Percentiles rank a stretch among this genome's conserved stretches.
Conservation (phyloP, 2,329 filamentous ascomycete species). For the Coniochaeta sp. region DNA sequence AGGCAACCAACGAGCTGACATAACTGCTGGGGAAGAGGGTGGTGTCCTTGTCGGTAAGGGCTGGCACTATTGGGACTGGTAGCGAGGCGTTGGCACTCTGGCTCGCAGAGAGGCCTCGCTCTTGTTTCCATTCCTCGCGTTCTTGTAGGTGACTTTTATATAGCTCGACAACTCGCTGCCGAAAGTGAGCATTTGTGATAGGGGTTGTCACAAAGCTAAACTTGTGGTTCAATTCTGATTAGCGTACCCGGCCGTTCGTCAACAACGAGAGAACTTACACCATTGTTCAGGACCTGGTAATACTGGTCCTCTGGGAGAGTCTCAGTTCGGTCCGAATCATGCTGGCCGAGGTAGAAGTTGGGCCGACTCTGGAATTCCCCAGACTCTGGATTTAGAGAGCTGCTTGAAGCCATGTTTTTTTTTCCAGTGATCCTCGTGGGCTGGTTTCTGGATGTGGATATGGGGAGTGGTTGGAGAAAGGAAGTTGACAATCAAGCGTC, state of each 20-base stretch:
- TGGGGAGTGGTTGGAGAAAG: neutral
- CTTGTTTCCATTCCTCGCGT: conserved; percentile 18
- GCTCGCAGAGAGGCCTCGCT: conserved; percentile 22
- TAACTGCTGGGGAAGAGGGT: conserved; percentile 59
- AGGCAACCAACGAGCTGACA: conserved; percentile 67
- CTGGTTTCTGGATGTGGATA: neutral
- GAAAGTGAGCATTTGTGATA: conserved; percentile 69
- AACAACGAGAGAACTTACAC: conserved; percentile 41
- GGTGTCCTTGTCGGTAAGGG: conserved; percentile 75
- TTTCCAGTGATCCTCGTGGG: neutral
- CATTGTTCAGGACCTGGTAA: conserved; percentile 58
- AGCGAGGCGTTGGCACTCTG: conserved; percentile 36
- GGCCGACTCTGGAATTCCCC: conserved; percentile 26
- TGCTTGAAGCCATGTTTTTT: neutral
- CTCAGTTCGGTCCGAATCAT: conserved; percentile 56
- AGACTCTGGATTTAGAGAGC: conserved; percentile 17
- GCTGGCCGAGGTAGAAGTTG: conserved; percentile 63
- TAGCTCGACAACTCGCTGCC: conserved; percentile 56
- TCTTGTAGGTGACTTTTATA: conserved; percentile 48
- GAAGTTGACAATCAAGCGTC: neutral
- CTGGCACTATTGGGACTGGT: conserved; percentile 51
- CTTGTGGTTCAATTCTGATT: conserved; percentile 28
- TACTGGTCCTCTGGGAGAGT: conserved; percentile 59
- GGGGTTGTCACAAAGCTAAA: conserved; percentile 74
- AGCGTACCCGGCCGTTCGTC: neutral